Percentiles rank a stretch among this genome's conserved stretches.
Evolutionary conservation across 768 basidiomycete genomes (phyloP).

Genomic region (Saitozyma podzolica): DNA sequence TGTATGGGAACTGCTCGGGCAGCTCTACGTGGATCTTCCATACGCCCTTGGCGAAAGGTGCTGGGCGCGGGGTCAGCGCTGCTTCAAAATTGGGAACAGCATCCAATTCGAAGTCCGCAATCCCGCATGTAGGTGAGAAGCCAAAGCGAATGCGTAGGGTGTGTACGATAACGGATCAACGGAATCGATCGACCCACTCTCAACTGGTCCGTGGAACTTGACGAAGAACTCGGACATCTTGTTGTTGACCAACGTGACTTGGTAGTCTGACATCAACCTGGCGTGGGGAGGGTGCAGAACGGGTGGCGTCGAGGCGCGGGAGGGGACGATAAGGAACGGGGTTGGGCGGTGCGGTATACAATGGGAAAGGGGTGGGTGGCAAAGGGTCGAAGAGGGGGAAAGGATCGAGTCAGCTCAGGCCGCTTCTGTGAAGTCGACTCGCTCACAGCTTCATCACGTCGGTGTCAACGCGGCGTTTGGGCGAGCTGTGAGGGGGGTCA

Average conservation of each 20-base stretch:
- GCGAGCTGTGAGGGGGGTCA: slow-evolving; percentile 62
- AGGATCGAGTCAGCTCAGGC: background rate
- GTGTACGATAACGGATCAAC: background rate
- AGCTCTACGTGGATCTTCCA: slow-evolving; percentile 99
- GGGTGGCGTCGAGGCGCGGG: too few relatives aligned
- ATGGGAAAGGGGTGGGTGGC: slow-evolving; percentile 2
- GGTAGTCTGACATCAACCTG: slow-evolving; percentile 98
- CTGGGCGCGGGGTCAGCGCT: slow-evolving; percentile 56
- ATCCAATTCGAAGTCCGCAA: background rate
- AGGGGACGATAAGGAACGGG: slow-evolving; percentile 1
- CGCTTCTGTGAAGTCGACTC: background rate
- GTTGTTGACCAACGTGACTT: slow-evolving; percentile 95
- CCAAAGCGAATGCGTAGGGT: background rate
- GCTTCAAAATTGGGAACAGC: background rate
- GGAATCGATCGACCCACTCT: slow-evolving; percentile 67
- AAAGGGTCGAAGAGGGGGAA: background rate
- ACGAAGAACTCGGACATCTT: slow-evolving; percentile 99
- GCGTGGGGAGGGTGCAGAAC: background rate
- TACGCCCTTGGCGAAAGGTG: slow-evolving; percentile 93
- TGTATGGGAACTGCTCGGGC: slow-evolving; percentile 97
- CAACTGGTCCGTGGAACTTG: slow-evolving; percentile 85
- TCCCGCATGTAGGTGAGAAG: background rate
- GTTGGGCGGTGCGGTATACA: background rate
- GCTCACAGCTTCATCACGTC: slow-evolving; percentile 98
- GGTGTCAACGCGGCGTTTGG: slow-evolving; percentile 94